phyloP scores from a whole-genome alignment of 805 yeast genomes.

The Barnettozyma sucrosica region DNA sequence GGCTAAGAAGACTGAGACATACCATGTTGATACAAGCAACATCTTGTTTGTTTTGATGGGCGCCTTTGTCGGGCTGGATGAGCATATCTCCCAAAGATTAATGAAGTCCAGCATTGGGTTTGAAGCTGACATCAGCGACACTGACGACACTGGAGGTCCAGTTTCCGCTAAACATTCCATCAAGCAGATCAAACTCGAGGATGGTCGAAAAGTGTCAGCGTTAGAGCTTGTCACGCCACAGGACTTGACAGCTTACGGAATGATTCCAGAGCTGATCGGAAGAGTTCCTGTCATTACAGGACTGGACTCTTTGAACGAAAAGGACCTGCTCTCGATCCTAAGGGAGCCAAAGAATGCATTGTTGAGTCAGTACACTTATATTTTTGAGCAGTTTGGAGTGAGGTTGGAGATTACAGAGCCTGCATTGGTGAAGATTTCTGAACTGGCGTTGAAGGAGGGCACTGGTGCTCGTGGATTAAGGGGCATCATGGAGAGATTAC shows the following conservation, averaged over 20 bases:
- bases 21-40: constrained; percentile 48
- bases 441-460: constrained; percentile 43
- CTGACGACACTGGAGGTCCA: constrained; percentile 4
- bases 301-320: constrained; percentile 38
- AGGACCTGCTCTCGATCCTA: constrained; percentile 43
- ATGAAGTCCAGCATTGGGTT: constrained; percentile 24
- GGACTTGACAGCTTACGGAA: constrained; percentile 46
- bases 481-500: constrained; percentile 46
- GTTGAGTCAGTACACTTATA: constrained; percentile 46
- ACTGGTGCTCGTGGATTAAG: constrained; percentile 60
- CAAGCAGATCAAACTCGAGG: constrained; percentile 32
- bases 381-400: constrained; percentile 48
- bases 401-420: constrained; percentile 41
- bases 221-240: constrained; percentile 42
- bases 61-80: constrained; percentile 55
- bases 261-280: constrained; percentile 57
- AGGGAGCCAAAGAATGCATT: constrained; percentile 53
- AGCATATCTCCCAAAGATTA: constrained; percentile 38
- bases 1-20: constrained; percentile 36
- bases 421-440: constrained; percentile 45
- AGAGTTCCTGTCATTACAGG: constrained; percentile 52
- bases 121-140: constrained; percentile 15
- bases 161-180: constrained; percentile 22
- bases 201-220: constrained; percentile 36
- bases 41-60: constrained; percentile 55